Evolutionary conservation across 2,329 filamentous ascomycete species (phyloP).

Genomic region (Helminthosporium solani): DNA sequence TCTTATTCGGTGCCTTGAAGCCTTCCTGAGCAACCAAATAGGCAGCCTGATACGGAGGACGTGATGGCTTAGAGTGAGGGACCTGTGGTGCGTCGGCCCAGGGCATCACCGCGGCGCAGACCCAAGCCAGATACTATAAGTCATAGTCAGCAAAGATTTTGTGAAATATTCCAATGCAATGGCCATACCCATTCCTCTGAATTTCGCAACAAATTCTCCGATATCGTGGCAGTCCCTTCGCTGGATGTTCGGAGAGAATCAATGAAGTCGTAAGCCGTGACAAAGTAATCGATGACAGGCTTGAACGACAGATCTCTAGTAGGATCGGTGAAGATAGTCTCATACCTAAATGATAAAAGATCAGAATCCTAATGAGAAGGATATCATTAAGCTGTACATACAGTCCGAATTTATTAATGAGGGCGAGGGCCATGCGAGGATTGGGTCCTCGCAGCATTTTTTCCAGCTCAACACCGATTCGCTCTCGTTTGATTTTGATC

Average conservation of each 20-base stretch:
- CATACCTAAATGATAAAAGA: constrained; percentile 47
- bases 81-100: constrained; percentile 60
- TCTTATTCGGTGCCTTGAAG: constrained; percentile 75
- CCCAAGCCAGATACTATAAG: constrained; percentile 68
- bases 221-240: not conserved
- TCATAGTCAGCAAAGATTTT: constrained; percentile 56
- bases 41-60: constrained; percentile 48
- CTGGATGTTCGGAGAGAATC: constrained; percentile 12
- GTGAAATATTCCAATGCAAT: constrained; percentile 18
- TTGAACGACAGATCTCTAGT: constrained; percentile 51
- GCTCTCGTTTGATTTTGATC: constrained; percentile 87
- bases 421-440: constrained; percentile 61
- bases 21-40: constrained; percentile 71
- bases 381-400: not conserved
- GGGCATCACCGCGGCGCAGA: constrained; percentile 71
- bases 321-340: constrained; percentile 72
- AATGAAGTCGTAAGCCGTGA: constrained; percentile 64
- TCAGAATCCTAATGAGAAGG: not conserved
- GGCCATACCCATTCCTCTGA: not conserved
- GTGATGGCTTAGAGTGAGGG: constrained; percentile 52
- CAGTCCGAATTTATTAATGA: constrained; percentile 55
- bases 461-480: constrained; percentile 81
- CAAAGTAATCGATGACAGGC: constrained; percentile 64
- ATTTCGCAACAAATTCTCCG: constrained; percentile 1
- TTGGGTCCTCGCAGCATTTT: constrained; percentile 79